Base-by-base conservation (phyloP, 345 rosid genomes). In the Pistacia integerrima region DNA sequence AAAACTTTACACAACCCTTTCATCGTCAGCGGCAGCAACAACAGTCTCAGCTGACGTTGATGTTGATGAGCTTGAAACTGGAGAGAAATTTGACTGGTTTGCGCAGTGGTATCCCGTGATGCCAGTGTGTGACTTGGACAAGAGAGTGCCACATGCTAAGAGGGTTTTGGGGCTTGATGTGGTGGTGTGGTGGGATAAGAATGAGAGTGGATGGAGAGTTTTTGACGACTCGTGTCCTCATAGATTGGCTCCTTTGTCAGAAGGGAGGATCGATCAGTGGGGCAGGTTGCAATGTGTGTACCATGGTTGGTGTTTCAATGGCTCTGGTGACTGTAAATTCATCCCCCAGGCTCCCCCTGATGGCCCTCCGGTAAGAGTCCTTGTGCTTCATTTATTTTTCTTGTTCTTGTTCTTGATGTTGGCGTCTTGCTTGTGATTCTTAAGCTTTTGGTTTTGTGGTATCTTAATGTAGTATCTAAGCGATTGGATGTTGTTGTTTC, bases 141-240 rank as follows among this genome's bases (percentile, higher is more conserved):
- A 83, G 78, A 83, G 86, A 66, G 80, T 76, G 57, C 85, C 88
- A 5, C 88, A 70, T 79, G 87, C 81, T 35, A 85, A 87, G 85
- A 83, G 68, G 41, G 85, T 87, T 57, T 25, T 87, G 75, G 90
- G 90, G 9, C 70, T 85, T 41, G 87, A 87, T 72, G 72, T 85
- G 38, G 90, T 85, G 69, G 87, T 85, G 28, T 87, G 90, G 88
- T 87, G 90, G 88, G 90, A 87, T 63, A 78, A 83, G 65, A 85
- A 83, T 80, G 87, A 85, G 68, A 63, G 58, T 71, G 75, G 68
- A 0, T 87, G 90, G 85, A 81, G 78, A 71, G 90, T 87, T 35
- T 85, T 87, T 69, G 81, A 74, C 36, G 91, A 87, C 56, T 9
- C 67, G n/a, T 85, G 91, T 81, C 88, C 91, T 36, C 91, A 85